A percentile compares a stretch with the other conserved stretches of the same genome.
These are phyloP conservation scores for Acarospora socialis DNA, from an alignment of 2,329 filamentous ascomycete species.

Conservation along the genomic window DNA sequence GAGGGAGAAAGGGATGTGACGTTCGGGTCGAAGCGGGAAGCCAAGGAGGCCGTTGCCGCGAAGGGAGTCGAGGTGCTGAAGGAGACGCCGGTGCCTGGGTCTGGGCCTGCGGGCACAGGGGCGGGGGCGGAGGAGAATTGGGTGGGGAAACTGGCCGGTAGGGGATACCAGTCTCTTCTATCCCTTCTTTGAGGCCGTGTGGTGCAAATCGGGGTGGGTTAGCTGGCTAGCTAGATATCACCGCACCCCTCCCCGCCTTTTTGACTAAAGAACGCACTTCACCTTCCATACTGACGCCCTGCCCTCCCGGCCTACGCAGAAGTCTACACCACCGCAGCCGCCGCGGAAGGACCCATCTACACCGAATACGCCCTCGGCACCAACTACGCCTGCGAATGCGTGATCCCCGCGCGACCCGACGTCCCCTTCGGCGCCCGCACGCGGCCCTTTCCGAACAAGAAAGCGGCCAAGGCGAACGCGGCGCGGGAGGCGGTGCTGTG, in stretches of 20 bases:
- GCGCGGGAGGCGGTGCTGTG: slow-evolving; percentile 28
- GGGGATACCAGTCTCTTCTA: slow-evolving; percentile 12
- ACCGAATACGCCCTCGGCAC: slow-evolving; percentile 22
- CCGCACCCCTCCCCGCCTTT: background rate
- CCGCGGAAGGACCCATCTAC: slow-evolving; percentile 22
- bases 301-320: slow-evolving; percentile 13
- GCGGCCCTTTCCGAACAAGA: slow-evolving; percentile 25
- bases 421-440: slow-evolving; percentile 23
- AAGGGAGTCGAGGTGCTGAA: slow-evolving; percentile 19
- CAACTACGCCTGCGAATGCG: slow-evolving; percentile 20
- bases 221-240: background rate
- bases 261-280: too few relatives aligned
- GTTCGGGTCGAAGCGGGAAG: slow-evolving; percentile 28
- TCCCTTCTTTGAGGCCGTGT: too few relatives aligned
- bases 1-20: slow-evolving; percentile 13
- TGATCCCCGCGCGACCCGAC: slow-evolving; percentile 15
- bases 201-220: background rate
- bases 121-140: slow-evolving; percentile 21
- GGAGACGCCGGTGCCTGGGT: slow-evolving; percentile 11
- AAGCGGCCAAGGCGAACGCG: slow-evolving; percentile 27
- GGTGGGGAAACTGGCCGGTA: slow-evolving; percentile 26
- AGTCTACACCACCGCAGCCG: slow-evolving; percentile 18
- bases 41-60: slow-evolving; percentile 27
- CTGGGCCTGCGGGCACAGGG: slow-evolving; percentile 3
- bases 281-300: too few relatives aligned